These are phyloP conservation scores for Ganoderma lingzhi DNA, from an alignment of 1,284 basidiomycete species.

Conservation along the genomic window DNA sequence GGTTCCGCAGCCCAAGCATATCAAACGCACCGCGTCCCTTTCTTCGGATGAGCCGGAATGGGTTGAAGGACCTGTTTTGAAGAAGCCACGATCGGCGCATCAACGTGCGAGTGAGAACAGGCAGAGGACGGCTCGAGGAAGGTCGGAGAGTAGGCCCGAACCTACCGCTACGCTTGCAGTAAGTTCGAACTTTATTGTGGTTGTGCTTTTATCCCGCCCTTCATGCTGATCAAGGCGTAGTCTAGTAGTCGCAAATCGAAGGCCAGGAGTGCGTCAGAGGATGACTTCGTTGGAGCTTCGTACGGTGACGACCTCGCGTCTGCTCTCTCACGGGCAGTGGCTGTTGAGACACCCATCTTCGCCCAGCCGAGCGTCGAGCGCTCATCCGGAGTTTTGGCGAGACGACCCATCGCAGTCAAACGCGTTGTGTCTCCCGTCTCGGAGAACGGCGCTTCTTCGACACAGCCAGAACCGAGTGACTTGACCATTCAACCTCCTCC, in stretches of 20 bases:
- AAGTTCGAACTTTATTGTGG: background rate
- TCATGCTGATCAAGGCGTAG: background rate
- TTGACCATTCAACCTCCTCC: background rate
- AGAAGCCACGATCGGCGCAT: background rate
- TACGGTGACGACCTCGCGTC: constrained; percentile 13
- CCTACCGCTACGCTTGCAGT: constrained; percentile 4
- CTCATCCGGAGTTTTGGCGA: background rate
- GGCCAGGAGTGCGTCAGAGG: background rate
- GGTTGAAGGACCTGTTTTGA: background rate
- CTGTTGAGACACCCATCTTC: constrained; percentile 8
- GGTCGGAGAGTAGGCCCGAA: background rate
- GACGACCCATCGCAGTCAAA: background rate
- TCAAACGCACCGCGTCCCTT: background rate
- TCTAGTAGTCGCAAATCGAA: background rate
- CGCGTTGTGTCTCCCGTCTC: constrained; percentile 14
- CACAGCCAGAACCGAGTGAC: background rate
- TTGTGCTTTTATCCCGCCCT: background rate
- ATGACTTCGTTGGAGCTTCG: constrained; percentile 4
- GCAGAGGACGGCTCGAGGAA: background rate
- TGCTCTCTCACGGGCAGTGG: constrained; percentile 7
- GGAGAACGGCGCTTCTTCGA: background rate
- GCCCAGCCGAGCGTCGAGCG: background rate
- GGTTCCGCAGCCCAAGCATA: background rate
- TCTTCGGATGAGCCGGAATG: background rate
- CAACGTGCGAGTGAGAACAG: no score